Base-by-base conservation (phyloP, 306 rosid genomes). In the Prunus fruticosa region DNA sequence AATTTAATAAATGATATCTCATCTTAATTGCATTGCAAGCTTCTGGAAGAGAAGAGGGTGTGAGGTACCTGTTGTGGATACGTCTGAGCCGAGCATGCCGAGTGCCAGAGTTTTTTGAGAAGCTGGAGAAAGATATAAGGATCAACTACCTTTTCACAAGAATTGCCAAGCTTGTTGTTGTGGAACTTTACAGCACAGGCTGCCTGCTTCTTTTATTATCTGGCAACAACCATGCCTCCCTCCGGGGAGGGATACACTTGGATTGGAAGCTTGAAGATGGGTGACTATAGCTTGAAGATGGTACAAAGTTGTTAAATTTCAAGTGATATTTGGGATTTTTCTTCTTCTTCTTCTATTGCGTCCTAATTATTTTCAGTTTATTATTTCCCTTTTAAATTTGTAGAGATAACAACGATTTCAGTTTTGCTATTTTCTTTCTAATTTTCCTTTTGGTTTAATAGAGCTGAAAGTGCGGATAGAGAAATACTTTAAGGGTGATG, bases 211-310 rank as follows among this genome's bases (percentile, higher is more conserved):
- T 82, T 90, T 71, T 90, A 90, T 64, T 90, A 90, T 75, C 89
- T 90, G 7, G 95, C 95, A 3, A 90, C 92, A 53, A 90, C 95
- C 7, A 3, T 88, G 49, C 88, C 92, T 8, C 57, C 70, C 3
- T 69, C 89, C 0, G 22, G 83, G 9, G 92, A 90, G 72, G 85
- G 83, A 50, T 83, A 84, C 85, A 90, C 95, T 9, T 90, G 95
- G 95, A 90, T 90, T 50, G 95, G 95, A 66, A 86, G 89, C 79
- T 82, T 90, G 72, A 79, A 77, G 89, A 71, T 88, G 86, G 92
- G 92, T 43, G 90, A 86, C 54, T 86, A 79, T 56, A 67, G 81
- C 75, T 90, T n/a, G n/a, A n/a, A n/a, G n/a, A n/a, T n/a, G n/a
- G n/a, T n/a, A n/a, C n/a, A n/a, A n/a, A n/a, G n/a, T n/a, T n/a